phyloP scores from a whole-genome alignment of 371 early-diverging fungal genomes.

The Mucor piriformis region DNA sequence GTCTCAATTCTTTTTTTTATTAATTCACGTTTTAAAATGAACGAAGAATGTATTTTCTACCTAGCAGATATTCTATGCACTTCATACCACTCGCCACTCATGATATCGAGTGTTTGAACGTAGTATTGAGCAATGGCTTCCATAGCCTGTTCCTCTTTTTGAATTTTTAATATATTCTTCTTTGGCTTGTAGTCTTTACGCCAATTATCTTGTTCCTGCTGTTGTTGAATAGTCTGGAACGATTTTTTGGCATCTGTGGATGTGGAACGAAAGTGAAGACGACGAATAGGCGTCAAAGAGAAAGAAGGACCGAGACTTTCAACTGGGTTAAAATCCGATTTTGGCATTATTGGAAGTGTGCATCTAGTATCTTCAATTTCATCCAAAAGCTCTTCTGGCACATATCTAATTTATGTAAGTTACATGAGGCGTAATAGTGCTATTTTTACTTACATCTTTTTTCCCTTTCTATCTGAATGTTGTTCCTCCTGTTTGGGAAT shows the following conservation, averaged over 20 bases:
- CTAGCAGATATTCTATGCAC: constrained; percentile 18
- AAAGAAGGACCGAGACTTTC: constrained; percentile 33
- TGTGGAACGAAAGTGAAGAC: neutral
- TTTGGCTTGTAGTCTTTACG: constrained; percentile 36
- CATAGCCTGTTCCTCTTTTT: constrained; percentile 51
- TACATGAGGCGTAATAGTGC: too few relatives aligned
- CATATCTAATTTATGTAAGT: constrained; percentile 30
- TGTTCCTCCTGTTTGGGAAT: neutral
- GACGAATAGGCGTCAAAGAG: constrained; percentile 32
- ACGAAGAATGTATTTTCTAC: neutral
- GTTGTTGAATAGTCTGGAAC: constrained; percentile 50
- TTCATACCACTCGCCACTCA: constrained; percentile 53
- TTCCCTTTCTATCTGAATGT: constrained; percentile 29
- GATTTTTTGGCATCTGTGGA: constrained; percentile 14
- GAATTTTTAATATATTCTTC: constrained; percentile 47
- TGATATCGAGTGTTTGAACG: constrained; percentile 42
- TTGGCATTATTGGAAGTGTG: neutral
- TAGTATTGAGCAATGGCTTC: constrained; percentile 38
- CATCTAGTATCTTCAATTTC: neutral
- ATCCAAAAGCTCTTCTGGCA: constrained; percentile 26
- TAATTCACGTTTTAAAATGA: neutral
- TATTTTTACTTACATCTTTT: constrained; percentile 48
- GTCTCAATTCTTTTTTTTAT: neutral
- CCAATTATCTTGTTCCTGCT: constrained; percentile 41
- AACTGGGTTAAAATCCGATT: constrained; percentile 25